Base-by-base conservation (phyloP, 306 rosid genomes). In the Crataegus laevigata region DNA sequence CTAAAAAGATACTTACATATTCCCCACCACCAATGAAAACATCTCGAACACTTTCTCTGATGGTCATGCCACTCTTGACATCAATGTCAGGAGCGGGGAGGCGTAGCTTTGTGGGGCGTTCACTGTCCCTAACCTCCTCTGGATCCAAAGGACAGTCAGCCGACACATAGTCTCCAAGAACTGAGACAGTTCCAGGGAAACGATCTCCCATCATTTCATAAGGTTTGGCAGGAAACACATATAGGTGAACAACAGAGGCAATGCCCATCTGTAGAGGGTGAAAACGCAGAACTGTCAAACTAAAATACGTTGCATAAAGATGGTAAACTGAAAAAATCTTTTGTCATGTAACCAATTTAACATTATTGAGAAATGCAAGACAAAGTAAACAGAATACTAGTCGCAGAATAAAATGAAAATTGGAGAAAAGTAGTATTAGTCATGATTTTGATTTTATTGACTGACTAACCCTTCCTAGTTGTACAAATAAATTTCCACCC, bases 81-180 rank as follows among this genome's bases (percentile, higher is more conserved):
- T 85, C 89, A 76, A 84, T 75, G 66, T 90, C 97, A 25, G 96
- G 96, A 43, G 84, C 86, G 28, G 97, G 98, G 77, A 96, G 96
- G 78, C 99, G 97, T 68, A 96, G 87, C 83, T 92, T 94, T 60
- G 93, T 92, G 73, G 99, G 99, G 72, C 97, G 97, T 78, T 96
- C 99, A 32, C 96, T 90, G 85, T 96, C 99, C 82, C 97, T 85
- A 73, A 94, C 92, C 85, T 96, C 99, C 69, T 96, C 99, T 12
- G 99, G 99, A 86, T 96, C 99, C 74, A 96, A 85, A 75, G 96
- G 93, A 82, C 96, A 89, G 75, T 96, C 99, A 60, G 86, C 96
- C 66, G 98, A 90, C 17, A 88, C 87, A 80, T 96, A 96, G 83
- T 96, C 98, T 68, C 99, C 99, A 74, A 96, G 97, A 82, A 96